phyloP scores from a whole-genome alignment of 2,329 filamentous ascomycete genomes.

The Colletotrichum noveboracense region DNA sequence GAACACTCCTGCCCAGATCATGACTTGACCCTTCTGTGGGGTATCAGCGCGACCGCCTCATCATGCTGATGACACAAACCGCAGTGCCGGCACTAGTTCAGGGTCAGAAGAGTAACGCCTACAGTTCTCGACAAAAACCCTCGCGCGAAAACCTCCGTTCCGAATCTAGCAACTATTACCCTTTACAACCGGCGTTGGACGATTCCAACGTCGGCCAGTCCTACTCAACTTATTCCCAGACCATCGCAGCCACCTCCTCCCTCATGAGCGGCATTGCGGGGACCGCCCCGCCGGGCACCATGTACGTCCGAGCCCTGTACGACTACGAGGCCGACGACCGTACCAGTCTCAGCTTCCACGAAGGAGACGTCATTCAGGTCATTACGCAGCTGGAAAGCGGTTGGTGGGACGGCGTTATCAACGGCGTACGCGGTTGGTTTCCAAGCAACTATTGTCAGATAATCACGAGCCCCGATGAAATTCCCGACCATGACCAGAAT shows the following conservation, averaged over 20 bases:
- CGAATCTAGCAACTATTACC: constrained; percentile 23
- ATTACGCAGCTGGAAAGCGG: constrained; percentile 94
- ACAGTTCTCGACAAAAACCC: constrained; percentile 33
- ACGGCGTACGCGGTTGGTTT: constrained; percentile 97
- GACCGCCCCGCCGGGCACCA: constrained; percentile 66
- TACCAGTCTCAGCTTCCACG: constrained; percentile 94
- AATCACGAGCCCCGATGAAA: constrained; percentile 77
- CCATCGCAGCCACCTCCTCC: constrained; percentile 24
- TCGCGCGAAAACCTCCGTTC: constrained; percentile 17
- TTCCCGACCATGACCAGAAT: constrained; percentile 65
- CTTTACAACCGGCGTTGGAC: constrained; percentile 21
- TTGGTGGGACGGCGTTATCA: constrained; percentile 99
- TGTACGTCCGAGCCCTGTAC: constrained; percentile 96
- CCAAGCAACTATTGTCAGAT: constrained; percentile 98
- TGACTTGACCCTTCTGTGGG: constrained; percentile 21
- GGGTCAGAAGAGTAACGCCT: constrained; percentile 43
- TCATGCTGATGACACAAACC: constrained; percentile 61
- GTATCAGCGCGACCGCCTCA: constrained; percentile 34
- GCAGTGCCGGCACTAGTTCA: constrained; percentile 50
- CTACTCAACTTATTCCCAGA: constrained; percentile 30
- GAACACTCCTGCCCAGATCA: constrained; percentile 9
- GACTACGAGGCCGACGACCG: constrained; percentile 98
- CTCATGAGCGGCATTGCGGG: constrained; percentile 67
- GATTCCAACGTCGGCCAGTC: constrained; percentile 22
- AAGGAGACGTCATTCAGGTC: constrained; percentile 97